Evolutionary conservation across 495 filamentous ascomycete genomes (phyloP).

Genomic region (Podospora anserina): DNA sequence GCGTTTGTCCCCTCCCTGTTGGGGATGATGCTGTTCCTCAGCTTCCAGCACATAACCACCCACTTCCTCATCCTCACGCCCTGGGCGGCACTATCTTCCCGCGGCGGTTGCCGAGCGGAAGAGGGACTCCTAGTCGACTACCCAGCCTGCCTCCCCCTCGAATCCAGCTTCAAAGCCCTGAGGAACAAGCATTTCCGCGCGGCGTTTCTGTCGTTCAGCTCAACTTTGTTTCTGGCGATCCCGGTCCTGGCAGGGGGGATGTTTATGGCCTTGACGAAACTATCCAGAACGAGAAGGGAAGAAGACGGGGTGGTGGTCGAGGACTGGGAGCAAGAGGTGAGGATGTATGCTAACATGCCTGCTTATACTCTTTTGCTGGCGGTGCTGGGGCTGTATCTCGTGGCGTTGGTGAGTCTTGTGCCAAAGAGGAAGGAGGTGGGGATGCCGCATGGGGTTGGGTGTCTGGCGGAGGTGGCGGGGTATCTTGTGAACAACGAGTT

Average conservation of each 20-base stretch:
- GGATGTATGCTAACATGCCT: constrained; percentile 66
- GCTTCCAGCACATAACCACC: constrained; percentile 73
- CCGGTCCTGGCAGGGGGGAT: constrained; percentile 75
- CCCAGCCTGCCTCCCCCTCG: constrained; percentile 58
- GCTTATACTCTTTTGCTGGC: constrained; percentile 66
- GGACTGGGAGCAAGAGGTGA: constrained; percentile 50
- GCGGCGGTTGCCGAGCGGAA: constrained; percentile 60
- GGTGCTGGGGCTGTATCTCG: constrained; percentile 63
- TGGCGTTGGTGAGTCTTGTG: constrained; percentile 47
- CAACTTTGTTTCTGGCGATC: constrained; percentile 60
- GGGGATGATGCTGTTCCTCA: constrained; percentile 71
- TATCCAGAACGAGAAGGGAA: background rate
- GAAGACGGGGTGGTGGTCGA: constrained; percentile 13
- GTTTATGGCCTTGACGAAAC: constrained; percentile 69
- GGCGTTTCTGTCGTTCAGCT: constrained; percentile 63
- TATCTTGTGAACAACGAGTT: constrained; percentile 70
- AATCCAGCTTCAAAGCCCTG: constrained; percentile 59
- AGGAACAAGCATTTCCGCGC: constrained; percentile 67
- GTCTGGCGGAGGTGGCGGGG: constrained; percentile 70
- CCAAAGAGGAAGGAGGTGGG: constrained; percentile 55
- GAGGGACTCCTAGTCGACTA: constrained; percentile 73
- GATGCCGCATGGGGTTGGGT: constrained; percentile 67
- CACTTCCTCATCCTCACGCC: constrained; percentile 72
- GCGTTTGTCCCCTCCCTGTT: constrained; percentile 76
- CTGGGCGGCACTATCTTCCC: constrained; percentile 62